Percentiles rank a stretch among this genome's conserved stretches.
Conservation (phyloP, 768 basidiomycete genomes). For the Wakefieldia striispora region DNA sequence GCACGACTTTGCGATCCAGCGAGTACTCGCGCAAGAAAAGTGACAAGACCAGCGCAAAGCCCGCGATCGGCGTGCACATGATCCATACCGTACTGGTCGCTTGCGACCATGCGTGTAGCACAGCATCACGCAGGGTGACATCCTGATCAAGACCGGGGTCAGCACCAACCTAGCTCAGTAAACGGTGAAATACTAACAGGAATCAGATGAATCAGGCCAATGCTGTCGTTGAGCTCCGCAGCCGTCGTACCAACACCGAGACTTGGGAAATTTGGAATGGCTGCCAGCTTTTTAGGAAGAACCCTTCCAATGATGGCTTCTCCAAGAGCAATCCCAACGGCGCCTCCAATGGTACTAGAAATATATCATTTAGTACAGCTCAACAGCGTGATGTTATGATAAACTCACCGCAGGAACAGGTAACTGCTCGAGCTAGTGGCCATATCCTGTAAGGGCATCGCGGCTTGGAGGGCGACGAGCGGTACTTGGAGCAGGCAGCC, state of each 20-base stretch:
- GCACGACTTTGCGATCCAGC: conserved; percentile 51
- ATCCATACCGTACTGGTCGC: conserved; percentile 67
- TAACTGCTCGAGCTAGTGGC: conserved; percentile 74
- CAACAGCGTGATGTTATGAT: background rate
- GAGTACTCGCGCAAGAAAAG: conserved; percentile 62
- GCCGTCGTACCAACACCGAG: conserved; percentile 38
- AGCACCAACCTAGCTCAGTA: background rate
- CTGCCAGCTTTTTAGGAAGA: conserved; percentile 31
- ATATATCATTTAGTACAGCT: conserved; percentile 2
- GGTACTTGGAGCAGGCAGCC: conserved; percentile 69
- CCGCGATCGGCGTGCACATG: conserved; percentile 56
- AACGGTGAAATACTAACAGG: conserved; percentile 9
- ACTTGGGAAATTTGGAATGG: conserved; percentile 31
- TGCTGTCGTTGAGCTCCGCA: conserved; percentile 45
- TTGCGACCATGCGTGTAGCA: conserved; percentile 64
- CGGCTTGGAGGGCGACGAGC: conserved; percentile 73
- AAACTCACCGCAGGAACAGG: conserved; percentile 61
- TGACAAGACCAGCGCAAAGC: conserved; percentile 48
- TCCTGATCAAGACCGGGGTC: conserved; percentile 37
- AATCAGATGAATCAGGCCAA: conserved; percentile 39
- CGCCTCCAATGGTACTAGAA: conserved; percentile 66
- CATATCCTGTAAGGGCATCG: conserved; percentile 88
- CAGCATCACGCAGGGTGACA: conserved; percentile 41
- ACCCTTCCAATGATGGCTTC: conserved; percentile 69
- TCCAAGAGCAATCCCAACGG: conserved; percentile 71